phyloP scores from a whole-genome alignment of 129 eudicot genomes.

The Pulicaria dysenterica region DNA sequence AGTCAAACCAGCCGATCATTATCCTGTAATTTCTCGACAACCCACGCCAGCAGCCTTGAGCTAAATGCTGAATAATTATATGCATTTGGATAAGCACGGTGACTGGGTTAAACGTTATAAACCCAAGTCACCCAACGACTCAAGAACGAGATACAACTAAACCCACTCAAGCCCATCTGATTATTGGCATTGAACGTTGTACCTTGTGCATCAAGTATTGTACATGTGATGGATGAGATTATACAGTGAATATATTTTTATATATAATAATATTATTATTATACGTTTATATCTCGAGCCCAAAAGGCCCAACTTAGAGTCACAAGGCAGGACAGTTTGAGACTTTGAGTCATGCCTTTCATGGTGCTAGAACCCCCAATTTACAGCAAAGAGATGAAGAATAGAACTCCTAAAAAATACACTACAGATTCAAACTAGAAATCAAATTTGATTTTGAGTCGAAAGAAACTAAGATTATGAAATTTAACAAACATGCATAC shows the following conservation, averaged over 20 bases:
- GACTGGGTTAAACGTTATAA: constrained; percentile 3
- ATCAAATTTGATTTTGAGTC: background rate
- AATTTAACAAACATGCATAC: constrained; percentile 17
- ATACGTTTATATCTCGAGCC: background rate
- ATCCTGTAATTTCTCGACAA: constrained; percentile 24
- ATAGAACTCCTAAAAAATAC: constrained; percentile 6
- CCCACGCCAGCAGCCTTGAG: constrained; percentile 30
- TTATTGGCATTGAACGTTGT: background rate
- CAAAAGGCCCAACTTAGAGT: background rate
- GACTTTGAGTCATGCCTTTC: background rate
- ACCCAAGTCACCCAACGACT: background rate
- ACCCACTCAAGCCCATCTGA: background rate
- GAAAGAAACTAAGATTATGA: background rate
- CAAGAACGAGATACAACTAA: background rate
- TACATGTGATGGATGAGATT: background rate
- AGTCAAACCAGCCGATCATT: constrained; percentile 34
- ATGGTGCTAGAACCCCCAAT: constrained; percentile 26
- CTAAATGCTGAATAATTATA: constrained; percentile 12
- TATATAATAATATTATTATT: no score
- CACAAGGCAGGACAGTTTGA: background rate
- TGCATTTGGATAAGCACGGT: constrained; percentile 32
- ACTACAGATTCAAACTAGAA: background rate
- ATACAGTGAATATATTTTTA: no score
- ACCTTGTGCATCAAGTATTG: constrained; percentile 5
- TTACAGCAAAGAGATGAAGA: constrained; percentile 4